These are phyloP conservation scores for Plasmodium berghei DNA, from an alignment of 169 alveolate genomes.

Conservation along the genomic window DNA sequence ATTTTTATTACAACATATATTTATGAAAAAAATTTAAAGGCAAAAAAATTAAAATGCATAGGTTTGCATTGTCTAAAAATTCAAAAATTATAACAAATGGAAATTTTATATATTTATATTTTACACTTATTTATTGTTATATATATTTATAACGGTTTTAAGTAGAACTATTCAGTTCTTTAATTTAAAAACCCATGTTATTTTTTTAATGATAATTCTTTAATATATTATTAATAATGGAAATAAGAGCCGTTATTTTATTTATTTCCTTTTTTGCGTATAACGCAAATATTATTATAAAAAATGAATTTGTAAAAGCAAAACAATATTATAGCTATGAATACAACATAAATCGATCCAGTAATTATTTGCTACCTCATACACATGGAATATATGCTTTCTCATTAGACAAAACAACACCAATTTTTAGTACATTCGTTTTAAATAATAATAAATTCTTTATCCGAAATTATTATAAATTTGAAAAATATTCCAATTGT, in stretches of 20 bases:
- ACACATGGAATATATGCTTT: neutral
- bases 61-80: neutral
- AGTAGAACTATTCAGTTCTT: neutral
- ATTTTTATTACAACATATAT: conserved; percentile 23
- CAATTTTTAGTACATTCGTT: neutral
- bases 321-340: neutral
- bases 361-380: neutral
- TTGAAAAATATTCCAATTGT: neutral
- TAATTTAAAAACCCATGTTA: neutral
- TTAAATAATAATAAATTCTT: conserved; percentile 1
- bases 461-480: neutral
- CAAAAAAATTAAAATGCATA: neutral
- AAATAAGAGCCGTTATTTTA: conserved; percentile 1
- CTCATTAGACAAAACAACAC: conserved; percentile 10
- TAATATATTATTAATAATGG: conserved; percentile 4
- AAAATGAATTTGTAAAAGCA: neutral
- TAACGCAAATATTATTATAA: neutral
- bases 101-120: neutral
- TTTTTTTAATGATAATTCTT: neutral
- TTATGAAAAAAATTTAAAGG: conserved; percentile 14
- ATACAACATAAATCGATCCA: neutral
- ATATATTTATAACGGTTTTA: neutral
- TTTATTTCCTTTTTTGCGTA: neutral
- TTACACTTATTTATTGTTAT: neutral
- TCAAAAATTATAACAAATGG: neutral